Evolutionary conservation across 257 asterid species (phyloP).

Genomic region (Nicotiana tomentosiformis): DNA sequence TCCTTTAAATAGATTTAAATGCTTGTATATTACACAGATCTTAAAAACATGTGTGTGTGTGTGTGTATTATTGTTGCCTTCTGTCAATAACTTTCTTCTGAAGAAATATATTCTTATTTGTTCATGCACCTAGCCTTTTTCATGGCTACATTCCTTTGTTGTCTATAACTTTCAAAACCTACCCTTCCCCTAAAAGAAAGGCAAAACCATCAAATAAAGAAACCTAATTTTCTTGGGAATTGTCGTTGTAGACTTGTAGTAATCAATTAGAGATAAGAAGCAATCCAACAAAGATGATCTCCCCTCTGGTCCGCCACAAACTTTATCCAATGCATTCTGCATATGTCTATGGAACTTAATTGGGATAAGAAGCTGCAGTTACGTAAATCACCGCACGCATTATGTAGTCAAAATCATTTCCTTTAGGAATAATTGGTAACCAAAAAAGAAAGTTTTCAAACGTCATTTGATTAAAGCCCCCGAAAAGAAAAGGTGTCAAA

Average conservation of each 20-base stretch:
- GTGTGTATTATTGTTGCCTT: too few relatives aligned
- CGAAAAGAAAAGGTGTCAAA: too few relatives aligned
- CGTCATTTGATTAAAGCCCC: background rate
- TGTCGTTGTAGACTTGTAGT: too few relatives aligned
- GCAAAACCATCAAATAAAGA: background rate
- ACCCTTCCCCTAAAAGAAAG: background rate
- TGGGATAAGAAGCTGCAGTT: background rate
- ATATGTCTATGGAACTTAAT: too few relatives aligned
- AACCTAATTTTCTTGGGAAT: too few relatives aligned
- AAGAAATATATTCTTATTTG: background rate
- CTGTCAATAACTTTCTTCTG: background rate
- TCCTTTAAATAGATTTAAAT: too few relatives aligned
- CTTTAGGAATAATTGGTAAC: background rate
- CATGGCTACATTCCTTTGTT: background rate
- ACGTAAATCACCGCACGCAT: background rate
- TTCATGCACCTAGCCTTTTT: background rate
- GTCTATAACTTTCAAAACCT: background rate
- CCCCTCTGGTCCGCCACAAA: constrained; percentile 23
- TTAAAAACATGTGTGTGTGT: too few relatives aligned
- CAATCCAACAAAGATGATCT: background rate
- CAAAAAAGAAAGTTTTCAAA: background rate
- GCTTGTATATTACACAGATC: too few relatives aligned
- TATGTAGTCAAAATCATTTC: background rate
- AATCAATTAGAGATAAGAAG: background rate
- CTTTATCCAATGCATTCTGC: background rate